Evolutionary conservation across 495 filamentous ascomycete species (phyloP).

Genomic region (Tetracladium marchalianum): DNA sequence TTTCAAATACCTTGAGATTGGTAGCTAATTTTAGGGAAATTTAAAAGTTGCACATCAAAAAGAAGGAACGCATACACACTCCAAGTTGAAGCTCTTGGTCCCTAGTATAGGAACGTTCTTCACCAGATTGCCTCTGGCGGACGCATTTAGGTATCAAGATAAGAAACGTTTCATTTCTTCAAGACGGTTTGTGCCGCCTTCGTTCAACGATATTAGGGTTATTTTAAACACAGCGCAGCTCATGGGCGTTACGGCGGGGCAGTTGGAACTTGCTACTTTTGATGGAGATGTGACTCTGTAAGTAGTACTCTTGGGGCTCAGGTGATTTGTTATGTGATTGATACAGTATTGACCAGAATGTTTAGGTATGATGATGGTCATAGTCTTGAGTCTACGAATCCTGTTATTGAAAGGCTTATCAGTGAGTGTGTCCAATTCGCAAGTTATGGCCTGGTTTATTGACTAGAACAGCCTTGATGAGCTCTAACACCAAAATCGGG

Average conservation of each 20-base stretch:
- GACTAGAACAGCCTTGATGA: constrained; percentile 32
- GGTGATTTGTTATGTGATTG: background rate
- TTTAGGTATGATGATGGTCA: constrained; percentile 77
- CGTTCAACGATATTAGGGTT: constrained; percentile 92
- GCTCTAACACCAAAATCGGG: constrained; percentile 62
- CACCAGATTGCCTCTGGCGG: constrained; percentile 72
- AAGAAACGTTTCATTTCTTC: constrained; percentile 73
- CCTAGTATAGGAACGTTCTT: constrained; percentile 87
- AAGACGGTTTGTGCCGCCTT: constrained; percentile 88
- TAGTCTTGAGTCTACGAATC: constrained; percentile 59
- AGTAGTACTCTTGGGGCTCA: background rate
- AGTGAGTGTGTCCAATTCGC: constrained; percentile 17
- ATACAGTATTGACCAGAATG: background rate
- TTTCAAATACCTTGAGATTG: background rate
- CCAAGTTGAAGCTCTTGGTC: constrained; percentile 87
- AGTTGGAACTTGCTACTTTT: constrained; percentile 79
- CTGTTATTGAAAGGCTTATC: constrained; percentile 70
- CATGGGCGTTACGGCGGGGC: constrained; percentile 66
- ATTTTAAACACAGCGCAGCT: constrained; percentile 92
- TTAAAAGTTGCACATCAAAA: constrained; percentile 59
- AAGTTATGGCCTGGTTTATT: background rate
- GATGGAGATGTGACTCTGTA: constrained; percentile 90
- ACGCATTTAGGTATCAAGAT: constrained; percentile 90
- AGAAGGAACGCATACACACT: constrained; percentile 50
- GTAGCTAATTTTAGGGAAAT: constrained; percentile 6